These are phyloP conservation scores for Rhododendron simsii DNA, from an alignment of 148 eudicot species.

Conservation along the genomic window DNA sequence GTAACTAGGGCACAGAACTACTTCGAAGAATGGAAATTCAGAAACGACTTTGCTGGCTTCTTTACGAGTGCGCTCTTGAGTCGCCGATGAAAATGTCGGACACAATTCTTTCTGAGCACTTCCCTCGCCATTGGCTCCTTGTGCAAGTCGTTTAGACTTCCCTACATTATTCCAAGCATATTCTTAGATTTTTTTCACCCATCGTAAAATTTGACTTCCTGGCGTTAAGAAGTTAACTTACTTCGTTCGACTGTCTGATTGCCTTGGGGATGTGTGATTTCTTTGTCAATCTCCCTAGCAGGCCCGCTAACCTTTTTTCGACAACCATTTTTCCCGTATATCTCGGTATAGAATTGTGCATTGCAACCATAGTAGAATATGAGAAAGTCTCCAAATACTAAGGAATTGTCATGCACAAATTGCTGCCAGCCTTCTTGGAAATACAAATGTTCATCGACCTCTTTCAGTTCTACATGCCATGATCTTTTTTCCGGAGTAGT, in stretches of 20 bases:
- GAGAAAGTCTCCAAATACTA: conserved; percentile 15
- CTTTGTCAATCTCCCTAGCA: background rate
- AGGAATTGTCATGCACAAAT: conserved; percentile 15
- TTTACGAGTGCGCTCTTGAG: background rate
- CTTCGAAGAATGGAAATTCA: conserved; percentile 10
- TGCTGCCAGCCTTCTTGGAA: conserved; percentile 15
- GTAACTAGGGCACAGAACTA: conserved; percentile 1
- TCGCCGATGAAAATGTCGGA: background rate
- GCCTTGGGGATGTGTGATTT: background rate
- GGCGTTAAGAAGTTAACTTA: background rate
- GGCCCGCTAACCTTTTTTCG: background rate
- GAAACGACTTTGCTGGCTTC: background rate
- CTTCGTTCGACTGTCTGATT: background rate
- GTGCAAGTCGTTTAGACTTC: background rate
- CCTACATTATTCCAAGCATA: background rate
- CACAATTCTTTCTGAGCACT: background rate
- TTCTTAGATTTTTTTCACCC: background rate
- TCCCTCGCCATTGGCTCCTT: background rate
- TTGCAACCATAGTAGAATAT: conserved; percentile 11
- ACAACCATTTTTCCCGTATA: conserved; percentile 13
- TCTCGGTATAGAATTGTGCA: conserved; percentile 4
- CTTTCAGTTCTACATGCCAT: conserved; percentile 11
- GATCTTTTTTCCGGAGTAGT: background rate
- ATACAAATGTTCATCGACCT: background rate
- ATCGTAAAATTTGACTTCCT: background rate